Conservation (phyloP, 495 filamentous ascomycete species). For the Penicillium psychrofluorescens region DNA sequence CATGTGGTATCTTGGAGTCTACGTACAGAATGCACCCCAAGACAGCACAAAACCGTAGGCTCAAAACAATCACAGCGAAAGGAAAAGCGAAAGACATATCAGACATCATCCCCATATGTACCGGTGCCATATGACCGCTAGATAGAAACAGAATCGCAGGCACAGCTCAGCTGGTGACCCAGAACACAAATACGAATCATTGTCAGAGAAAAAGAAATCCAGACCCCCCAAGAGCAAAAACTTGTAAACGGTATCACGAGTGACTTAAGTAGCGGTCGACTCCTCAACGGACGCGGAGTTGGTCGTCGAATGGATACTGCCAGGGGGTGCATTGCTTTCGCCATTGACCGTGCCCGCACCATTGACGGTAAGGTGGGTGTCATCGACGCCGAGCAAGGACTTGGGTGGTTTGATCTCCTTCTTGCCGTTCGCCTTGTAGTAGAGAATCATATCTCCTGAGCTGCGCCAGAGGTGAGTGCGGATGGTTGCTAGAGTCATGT, state of each 20-base stretch:
- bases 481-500: conserved; percentile 88
- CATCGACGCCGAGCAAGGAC: conserved; percentile 10
- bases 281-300: conserved; percentile 27
- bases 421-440: conserved; percentile 85
- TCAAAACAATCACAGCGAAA: neutral
- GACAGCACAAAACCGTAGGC: too few species aligned
- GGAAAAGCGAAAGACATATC: neutral
- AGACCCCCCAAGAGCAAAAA: too few species aligned
- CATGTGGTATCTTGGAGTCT: too few species aligned
- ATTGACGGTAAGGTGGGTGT: conserved; percentile 6
- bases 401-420: conserved; percentile 39
- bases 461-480: conserved; percentile 88
- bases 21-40: too few species aligned
- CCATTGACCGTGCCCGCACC: conserved; percentile 9
- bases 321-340: conserved; percentile 18
- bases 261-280: conserved; percentile 17
- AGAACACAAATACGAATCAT: too few species aligned
- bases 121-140: conserved; percentile 2
- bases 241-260: too few species aligned
- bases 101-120: conserved; percentile 12
- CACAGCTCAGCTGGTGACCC: too few species aligned
- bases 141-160: too few species aligned
- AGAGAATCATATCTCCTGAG: conserved; percentile 78
- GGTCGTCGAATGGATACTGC: conserved; percentile 30
- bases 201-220: too few species aligned